phyloP scores from a whole-genome alignment of 768 basidiomycete genomes.

The Podaxis sp. region DNA sequence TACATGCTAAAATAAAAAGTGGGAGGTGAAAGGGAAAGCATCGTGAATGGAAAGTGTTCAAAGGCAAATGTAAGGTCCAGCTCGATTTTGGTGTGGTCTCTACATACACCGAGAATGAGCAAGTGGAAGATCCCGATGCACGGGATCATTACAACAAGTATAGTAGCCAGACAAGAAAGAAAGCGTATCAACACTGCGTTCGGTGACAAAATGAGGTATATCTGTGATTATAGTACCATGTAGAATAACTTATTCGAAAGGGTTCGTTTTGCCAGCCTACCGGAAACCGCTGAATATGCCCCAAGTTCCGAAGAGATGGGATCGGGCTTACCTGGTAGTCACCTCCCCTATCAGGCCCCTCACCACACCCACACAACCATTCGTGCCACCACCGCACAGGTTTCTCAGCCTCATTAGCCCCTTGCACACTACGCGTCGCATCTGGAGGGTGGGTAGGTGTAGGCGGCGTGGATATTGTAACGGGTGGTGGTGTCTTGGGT shows the following conservation, averaged over 20 bases:
- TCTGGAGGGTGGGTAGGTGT: constrained; percentile 21
- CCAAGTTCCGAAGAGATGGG: not conserved
- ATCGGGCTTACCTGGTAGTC: constrained; percentile 55
- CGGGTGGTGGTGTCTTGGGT: constrained; percentile 32
- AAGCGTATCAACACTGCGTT: not conserved
- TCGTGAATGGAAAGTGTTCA: not conserved
- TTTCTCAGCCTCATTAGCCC: constrained; percentile 24
- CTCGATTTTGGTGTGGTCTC: not conserved
- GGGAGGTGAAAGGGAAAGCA: not conserved
- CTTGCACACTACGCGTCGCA: constrained; percentile 13
- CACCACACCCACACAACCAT: constrained; percentile 78
- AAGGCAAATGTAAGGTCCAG: not conserved
- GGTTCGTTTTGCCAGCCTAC: constrained; percentile 75
- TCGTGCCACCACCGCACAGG: constrained; percentile 78
- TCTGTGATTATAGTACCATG: not conserved
- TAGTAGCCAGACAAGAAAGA: not conserved
- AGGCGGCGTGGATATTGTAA: constrained; percentile 21
- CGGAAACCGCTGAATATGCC: not conserved
- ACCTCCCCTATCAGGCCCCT: constrained; percentile 69
- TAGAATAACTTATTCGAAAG: constrained; percentile 36
- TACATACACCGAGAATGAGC: not conserved
- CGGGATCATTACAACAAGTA: not conserved
- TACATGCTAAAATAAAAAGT: not conserved
- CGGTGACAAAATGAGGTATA: not conserved
- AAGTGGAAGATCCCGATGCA: not conserved